phyloP scores from a whole-genome alignment of 2,329 filamentous ascomycete species.

The Daldinia sp. region DNA sequence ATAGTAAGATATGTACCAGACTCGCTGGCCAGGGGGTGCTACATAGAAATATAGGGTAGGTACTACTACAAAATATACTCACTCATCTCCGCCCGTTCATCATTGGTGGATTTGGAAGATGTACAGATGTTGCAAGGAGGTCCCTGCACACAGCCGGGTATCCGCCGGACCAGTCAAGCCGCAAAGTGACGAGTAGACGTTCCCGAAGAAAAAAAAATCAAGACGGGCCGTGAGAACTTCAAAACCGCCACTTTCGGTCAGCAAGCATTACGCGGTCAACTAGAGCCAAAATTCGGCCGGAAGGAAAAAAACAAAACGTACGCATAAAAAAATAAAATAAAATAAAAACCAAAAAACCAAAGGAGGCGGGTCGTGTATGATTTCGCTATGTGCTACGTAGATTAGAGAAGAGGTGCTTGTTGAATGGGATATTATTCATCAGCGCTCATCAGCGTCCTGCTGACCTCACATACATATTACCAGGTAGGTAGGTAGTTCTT shows the following conservation, averaged over 20 bases:
- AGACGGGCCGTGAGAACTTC: slow-evolving; percentile 36
- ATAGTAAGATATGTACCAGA: slow-evolving; percentile 6
- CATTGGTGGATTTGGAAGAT: slow-evolving; percentile 23
- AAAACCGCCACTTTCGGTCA: slow-evolving; percentile 31
- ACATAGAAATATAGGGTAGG: slow-evolving; percentile 6
- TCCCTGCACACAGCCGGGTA: slow-evolving; percentile 33
- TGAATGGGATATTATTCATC: slow-evolving; percentile 5
- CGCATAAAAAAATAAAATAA: background rate
- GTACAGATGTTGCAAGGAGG: slow-evolving; percentile 27
- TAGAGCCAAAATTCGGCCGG: slow-evolving; percentile 10
- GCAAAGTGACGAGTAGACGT: slow-evolving; percentile 29
- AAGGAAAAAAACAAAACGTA: background rate
- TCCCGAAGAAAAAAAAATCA: slow-evolving; percentile 23
- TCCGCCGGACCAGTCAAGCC: slow-evolving; percentile 37
- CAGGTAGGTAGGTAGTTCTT: slow-evolving; percentile 28
- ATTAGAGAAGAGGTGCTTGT: slow-evolving; percentile 2
- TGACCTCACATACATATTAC: slow-evolving; percentile 26
- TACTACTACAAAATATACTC: slow-evolving; percentile 1
- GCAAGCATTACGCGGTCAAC: slow-evolving; percentile 20
- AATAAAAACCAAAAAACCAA: background rate
- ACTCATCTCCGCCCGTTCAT: slow-evolving; percentile 5
- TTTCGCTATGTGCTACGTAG: slow-evolving; percentile 11
- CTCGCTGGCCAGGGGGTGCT: slow-evolving; percentile 3
- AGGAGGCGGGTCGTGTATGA: background rate
- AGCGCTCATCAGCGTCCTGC: slow-evolving; percentile 25